phyloP scores from a whole-genome alignment of 1,284 basidiomycete genomes.

The Leccinum subrobustum region DNA sequence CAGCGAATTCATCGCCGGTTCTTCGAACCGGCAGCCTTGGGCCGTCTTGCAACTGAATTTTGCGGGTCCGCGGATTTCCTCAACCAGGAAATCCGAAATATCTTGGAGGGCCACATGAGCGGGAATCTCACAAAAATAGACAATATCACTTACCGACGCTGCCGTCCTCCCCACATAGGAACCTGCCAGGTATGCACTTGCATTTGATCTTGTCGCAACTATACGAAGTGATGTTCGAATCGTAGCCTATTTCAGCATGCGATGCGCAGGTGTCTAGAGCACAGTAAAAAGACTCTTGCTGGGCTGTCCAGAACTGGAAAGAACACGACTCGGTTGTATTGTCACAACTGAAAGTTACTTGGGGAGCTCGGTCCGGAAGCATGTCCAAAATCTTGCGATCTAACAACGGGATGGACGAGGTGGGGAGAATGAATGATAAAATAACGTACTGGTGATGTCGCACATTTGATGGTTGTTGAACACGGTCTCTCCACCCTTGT shows the following conservation, averaged over 20 bases:
- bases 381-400: constrained; percentile 89
- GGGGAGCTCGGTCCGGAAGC: constrained; percentile 84
- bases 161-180: constrained; percentile 95
- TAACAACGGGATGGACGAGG: constrained; percentile 31
- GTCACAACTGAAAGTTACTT: constrained; percentile 93
- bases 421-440: neutral
- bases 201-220: constrained; percentile 84
- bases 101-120: constrained; percentile 47
- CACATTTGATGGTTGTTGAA: constrained; percentile 96
- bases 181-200: constrained; percentile 87
- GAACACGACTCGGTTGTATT: constrained; percentile 61
- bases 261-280: constrained; percentile 69
- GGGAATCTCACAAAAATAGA: neutral
- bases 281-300: constrained; percentile 96
- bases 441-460: constrained; percentile 86
- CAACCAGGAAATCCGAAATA: constrained; percentile 89
- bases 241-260: constrained; percentile 50
- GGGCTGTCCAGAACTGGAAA: constrained; percentile 97
- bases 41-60: constrained; percentile 81
- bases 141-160: constrained; percentile 73
- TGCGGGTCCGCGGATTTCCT: constrained; percentile 91
- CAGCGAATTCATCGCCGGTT: constrained; percentile 94
- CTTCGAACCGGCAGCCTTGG: constrained; percentile 83
- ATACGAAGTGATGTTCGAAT: constrained; percentile 75
- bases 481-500: constrained; percentile 88